Percentiles rank a stretch among this genome's conserved stretches.
Evolutionary conservation across 2,329 filamentous ascomycete species (phyloP).

Genomic region (Hymenoscyphus repandus): DNA sequence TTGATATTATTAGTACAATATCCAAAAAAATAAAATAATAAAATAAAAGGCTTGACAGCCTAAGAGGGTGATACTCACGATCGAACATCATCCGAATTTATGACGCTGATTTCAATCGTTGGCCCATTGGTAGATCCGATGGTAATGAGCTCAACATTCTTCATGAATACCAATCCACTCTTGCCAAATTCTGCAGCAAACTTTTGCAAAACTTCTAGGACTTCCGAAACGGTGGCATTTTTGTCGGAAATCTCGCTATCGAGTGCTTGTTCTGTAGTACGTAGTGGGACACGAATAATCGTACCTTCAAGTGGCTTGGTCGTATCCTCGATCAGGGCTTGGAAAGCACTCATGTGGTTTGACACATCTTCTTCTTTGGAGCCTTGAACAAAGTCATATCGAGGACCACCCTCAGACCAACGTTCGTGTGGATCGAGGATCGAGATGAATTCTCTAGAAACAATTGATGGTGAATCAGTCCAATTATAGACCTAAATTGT

Average conservation of each 20-base stretch:
- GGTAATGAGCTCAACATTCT: conserved; percentile 24
- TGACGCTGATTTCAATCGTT: conserved; percentile 16
- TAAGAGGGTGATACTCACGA: conserved; percentile 22
- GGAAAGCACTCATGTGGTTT: conserved; percentile 31
- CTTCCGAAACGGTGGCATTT: conserved; percentile 21
- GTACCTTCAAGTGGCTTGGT: conserved; percentile 27
- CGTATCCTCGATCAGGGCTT: conserved; percentile 18
- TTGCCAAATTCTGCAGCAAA: conserved; percentile 28
- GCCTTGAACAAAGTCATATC: conserved; percentile 29
- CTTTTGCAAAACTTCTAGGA: conserved; percentile 24
- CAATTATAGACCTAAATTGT: conserved; percentile 31
- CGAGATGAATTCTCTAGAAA: conserved; percentile 28
- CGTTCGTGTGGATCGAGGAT: conserved; percentile 32
- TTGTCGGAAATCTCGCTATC: conserved; percentile 28
- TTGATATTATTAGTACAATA: not conserved
- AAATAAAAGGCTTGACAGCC: too few species aligned
- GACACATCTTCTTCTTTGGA: conserved; percentile 20
- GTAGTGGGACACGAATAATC: conserved; percentile 33
- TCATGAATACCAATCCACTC: conserved; percentile 31
- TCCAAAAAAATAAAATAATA: too few species aligned
- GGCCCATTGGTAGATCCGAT: conserved; percentile 11
- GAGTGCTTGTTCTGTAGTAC: conserved; percentile 24
- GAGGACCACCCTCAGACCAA: conserved; percentile 30
- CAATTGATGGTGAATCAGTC: conserved; percentile 34
- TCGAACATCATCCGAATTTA: conserved; percentile 9